A percentile compares a stretch with the other conserved stretches of the same genome.
Evolutionary conservation across 805 yeast species (phyloP).

Genomic region (Lachancea nothofagi): DNA sequence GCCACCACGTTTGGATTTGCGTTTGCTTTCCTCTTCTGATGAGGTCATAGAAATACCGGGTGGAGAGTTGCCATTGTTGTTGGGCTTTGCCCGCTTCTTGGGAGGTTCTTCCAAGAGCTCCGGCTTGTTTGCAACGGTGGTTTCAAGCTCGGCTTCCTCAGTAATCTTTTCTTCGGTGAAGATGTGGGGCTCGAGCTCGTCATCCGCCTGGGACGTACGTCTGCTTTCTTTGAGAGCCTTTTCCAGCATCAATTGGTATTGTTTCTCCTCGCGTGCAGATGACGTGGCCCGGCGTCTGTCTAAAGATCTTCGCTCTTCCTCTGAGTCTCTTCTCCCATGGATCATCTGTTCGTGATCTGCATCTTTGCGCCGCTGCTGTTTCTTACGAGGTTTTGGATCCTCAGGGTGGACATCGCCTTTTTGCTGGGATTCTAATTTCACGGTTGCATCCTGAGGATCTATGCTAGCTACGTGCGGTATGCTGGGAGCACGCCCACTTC

Average conservation of each 20-base stretch:
- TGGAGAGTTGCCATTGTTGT: constrained; percentile 4
- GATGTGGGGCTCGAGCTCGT: background rate
- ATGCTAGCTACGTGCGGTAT: too few species aligned
- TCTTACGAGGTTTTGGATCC: constrained; percentile 5
- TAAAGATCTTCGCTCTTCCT: constrained; percentile 25
- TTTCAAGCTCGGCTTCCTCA: background rate
- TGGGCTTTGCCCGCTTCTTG: constrained; percentile 6
- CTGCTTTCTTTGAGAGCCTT: constrained; percentile 39
- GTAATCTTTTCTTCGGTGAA: background rate
- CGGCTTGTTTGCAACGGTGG: background rate
- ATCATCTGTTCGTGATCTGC: background rate
- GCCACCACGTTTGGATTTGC: constrained; percentile 7
- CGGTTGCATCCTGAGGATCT: constrained; percentile 11
- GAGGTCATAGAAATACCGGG: constrained; percentile 6
- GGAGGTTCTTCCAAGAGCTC: constrained; percentile 1
- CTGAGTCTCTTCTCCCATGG: constrained; percentile 10
- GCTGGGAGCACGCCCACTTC: too few species aligned
- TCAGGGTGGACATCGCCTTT: constrained; percentile 6
- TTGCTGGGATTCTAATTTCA: constrained; percentile 11
- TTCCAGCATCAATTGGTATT: constrained; percentile 38
- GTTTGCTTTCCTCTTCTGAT: constrained; percentile 6
- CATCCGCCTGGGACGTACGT: constrained; percentile 31
- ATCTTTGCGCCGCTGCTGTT: constrained; percentile 7
- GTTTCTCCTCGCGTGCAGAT: constrained; percentile 40
- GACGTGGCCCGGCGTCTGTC: constrained; percentile 37